Conservation (phyloP, 2,329 filamentous ascomycete genomes). For the Herpotrichia juniperi region DNA sequence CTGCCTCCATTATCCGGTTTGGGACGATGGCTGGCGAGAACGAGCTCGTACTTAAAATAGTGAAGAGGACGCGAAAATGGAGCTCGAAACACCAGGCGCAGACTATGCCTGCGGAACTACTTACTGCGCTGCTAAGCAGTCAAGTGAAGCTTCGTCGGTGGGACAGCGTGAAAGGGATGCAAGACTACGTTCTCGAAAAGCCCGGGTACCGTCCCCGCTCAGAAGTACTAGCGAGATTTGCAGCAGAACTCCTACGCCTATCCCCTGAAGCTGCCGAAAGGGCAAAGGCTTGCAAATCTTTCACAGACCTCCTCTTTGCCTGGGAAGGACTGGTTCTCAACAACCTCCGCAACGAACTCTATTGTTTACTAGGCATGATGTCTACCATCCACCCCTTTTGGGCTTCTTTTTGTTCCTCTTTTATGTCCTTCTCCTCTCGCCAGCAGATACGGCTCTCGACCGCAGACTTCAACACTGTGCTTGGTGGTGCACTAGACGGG, state of each 20-base stretch:
- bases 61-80: slow-evolving; percentile 27
- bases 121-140: slow-evolving; percentile 50
- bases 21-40: slow-evolving; percentile 57
- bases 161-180: slow-evolving; percentile 47
- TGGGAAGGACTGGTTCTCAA: slow-evolving; percentile 36
- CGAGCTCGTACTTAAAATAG: slow-evolving; percentile 38
- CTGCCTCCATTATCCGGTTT: slow-evolving; percentile 61
- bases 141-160: slow-evolving; percentile 50
- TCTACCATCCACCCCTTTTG: slow-evolving; percentile 33
- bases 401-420: slow-evolving; percentile 36
- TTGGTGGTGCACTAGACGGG: slow-evolving; percentile 60
- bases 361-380: slow-evolving; percentile 38
- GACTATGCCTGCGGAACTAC: slow-evolving; percentile 40
- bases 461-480: slow-evolving; percentile 57
- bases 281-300: slow-evolving; percentile 26
- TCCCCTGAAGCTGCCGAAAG: slow-evolving; percentile 20
- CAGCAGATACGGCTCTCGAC: slow-evolving; percentile 35
- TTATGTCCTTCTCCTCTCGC: slow-evolving; percentile 33
- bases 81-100: slow-evolving; percentile 24
- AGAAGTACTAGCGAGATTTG: slow-evolving; percentile 38
- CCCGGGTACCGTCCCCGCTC: slow-evolving; percentile 31
- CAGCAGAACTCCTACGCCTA: slow-evolving; percentile 33
- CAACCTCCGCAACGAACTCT: slow-evolving; percentile 32
- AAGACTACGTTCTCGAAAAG: slow-evolving; percentile 35
- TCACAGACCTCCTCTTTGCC: slow-evolving; percentile 34